phyloP scores from a whole-genome alignment of 169 alveolate species.

The Eimeria acervulina region DNA sequence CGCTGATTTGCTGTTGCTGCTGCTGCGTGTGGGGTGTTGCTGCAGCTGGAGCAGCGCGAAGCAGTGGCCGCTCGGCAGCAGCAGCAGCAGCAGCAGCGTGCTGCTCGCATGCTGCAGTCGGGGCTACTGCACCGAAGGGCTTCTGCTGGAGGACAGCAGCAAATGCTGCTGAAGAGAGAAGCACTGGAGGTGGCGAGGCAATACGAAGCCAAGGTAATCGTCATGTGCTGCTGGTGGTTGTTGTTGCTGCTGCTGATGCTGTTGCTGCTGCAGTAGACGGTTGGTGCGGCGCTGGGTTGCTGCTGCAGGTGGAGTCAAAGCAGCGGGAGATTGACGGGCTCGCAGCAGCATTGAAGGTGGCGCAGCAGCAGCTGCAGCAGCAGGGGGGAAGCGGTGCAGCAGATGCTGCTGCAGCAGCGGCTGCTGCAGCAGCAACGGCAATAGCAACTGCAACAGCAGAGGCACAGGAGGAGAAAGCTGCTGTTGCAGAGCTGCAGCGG shows the following conservation, averaged over 20 bases:
- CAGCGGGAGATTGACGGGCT: slow-evolving; percentile 68
- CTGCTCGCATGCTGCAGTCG: slow-evolving; percentile 33
- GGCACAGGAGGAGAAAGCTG: slow-evolving; percentile 49
- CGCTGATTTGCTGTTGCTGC: neutral
- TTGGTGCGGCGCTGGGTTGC: neutral
- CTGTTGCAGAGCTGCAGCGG: slow-evolving; percentile 67
- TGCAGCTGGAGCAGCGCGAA: slow-evolving; percentile 64
- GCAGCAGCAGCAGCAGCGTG: slow-evolving; percentile 71
- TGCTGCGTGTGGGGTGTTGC: slow-evolving; percentile 11
- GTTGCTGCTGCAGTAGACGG: slow-evolving; percentile 8
- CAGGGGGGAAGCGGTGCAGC: slow-evolving; percentile 51
- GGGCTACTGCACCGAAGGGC: neutral
- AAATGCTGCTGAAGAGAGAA: slow-evolving; percentile 45
- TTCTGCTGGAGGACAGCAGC: slow-evolving; percentile 58
- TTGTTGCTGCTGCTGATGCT: slow-evolving; percentile 72
- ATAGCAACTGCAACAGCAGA: slow-evolving; percentile 23
- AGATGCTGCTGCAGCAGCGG: slow-evolving; percentile 61
- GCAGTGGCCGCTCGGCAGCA: slow-evolving; percentile 69
- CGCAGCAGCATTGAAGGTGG: slow-evolving; percentile 51
- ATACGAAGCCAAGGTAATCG: slow-evolving; percentile 56
- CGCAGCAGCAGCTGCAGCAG: slow-evolving; percentile 80
- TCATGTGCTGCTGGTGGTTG: slow-evolving; percentile 51
- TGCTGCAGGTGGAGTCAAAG: slow-evolving; percentile 73
- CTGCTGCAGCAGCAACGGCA: slow-evolving; percentile 67
- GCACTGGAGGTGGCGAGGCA: slow-evolving; percentile 59